Conservation (phyloP, 2,329 filamentous ascomycete species). For the Alternaria angustiovoidea region DNA sequence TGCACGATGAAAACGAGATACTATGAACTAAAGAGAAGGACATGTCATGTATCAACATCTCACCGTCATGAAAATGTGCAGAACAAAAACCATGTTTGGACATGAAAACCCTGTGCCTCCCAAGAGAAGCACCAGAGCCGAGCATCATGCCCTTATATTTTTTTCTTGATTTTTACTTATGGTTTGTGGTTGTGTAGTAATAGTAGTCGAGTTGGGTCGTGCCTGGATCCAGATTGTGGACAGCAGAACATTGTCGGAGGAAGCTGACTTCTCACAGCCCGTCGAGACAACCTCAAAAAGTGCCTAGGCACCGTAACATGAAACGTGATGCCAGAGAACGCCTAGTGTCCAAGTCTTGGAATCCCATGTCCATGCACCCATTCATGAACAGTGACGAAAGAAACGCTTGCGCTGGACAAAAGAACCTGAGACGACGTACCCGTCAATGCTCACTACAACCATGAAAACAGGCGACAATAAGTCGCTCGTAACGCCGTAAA, state of each 20-base stretch:
- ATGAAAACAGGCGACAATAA: slow-evolving; percentile 20
- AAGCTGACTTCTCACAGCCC: slow-evolving; percentile 25
- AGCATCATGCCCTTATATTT: slow-evolving; percentile 49
- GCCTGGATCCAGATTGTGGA: slow-evolving; percentile 35
- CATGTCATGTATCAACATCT: not conserved
- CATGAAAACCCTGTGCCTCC: slow-evolving; percentile 38
- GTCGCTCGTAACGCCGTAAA: slow-evolving; percentile 30
- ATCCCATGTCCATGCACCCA: slow-evolving; percentile 20
- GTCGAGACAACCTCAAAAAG: slow-evolving; percentile 21
- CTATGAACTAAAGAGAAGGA: not conserved
- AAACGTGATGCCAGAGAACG: slow-evolving; percentile 20
- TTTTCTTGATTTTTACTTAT: slow-evolving; percentile 37
- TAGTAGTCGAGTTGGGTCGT: slow-evolving; percentile 32
- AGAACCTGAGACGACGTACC: slow-evolving; percentile 13
- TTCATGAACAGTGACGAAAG: slow-evolving; percentile 25
- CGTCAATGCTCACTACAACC: slow-evolving; percentile 22
- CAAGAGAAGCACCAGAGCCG: slow-evolving; percentile 23
- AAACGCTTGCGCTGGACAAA: slow-evolving; percentile 16
- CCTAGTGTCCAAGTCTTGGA: slow-evolving; percentile 18
- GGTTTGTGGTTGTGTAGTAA: slow-evolving; percentile 29
- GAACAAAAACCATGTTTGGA: slow-evolving; percentile 22
- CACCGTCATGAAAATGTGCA: slow-evolving; percentile 6
- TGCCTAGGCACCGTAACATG: slow-evolving; percentile 19
- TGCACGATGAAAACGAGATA: not conserved
- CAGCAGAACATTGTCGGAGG: slow-evolving; percentile 29